Evolutionary conservation across 768 basidiomycete genomes (phyloP), one percentile per base, ranked within the genome.

Genomic region (Termitomyces sp.): DNA sequence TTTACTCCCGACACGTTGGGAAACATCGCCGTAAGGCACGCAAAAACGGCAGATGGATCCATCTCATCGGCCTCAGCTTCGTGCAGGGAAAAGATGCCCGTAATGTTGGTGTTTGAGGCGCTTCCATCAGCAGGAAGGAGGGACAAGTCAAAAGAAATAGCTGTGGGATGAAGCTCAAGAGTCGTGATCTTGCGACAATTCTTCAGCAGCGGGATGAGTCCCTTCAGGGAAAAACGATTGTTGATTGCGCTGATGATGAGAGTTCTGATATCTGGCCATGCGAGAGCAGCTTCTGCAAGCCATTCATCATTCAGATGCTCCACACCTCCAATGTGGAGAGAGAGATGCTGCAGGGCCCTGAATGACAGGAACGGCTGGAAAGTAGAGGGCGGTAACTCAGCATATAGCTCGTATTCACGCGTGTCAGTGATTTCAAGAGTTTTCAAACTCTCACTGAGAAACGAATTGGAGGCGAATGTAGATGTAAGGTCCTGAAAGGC

Each of bases 121-220:
- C 48, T 51, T n/a, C 36, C 57, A 22, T 59, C 51, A 18, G 28
- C 18, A 13, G 51, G 51, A 33, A 59, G 58, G 42, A 51, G 38
- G 9, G 58, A 44, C 18, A 59, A n/a, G 15, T 59, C 58, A 12
- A 59, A 59, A 18, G 22, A 3, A 11, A 8, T n/a, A 6, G 49
- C 49, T 20, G 50, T 35, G 40, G 50, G 58, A 32, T 53, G 39
- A 13, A 59, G 8, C 22, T 59, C 20, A 22, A 59, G n/a, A 22
- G 36, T 59, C 13, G 24, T 51, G 32, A 59, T 24, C 40, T 53
- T 49, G 58, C 58, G 58, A 20, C 58, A 59, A 44, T 52, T 38
- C 3, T 42, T 12, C 7, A 59, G 24, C 4, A 53, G 8, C 0
- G 50, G 58, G n/a, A 59, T 59, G 28, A 59, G 58, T 13, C 49